Percentiles rank a stretch among this genome's conserved stretches.
Conservation (phyloP, 2,329 filamentous ascomycete genomes). For the Microdochium nivale region DNA sequence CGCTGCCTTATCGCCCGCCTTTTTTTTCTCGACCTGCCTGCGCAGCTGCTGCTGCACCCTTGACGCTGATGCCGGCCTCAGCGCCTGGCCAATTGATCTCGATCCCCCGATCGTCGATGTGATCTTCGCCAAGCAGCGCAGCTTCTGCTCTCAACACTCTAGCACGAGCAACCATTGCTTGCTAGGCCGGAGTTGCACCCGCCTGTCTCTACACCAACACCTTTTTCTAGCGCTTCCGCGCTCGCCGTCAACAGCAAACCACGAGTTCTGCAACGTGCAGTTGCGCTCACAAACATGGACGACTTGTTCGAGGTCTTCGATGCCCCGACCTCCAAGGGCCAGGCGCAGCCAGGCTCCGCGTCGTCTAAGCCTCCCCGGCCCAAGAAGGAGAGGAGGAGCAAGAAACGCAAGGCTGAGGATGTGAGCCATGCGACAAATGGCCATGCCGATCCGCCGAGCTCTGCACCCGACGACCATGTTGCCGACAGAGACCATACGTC, state of each 20-base stretch:
- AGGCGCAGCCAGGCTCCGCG: slow-evolving; percentile 21
- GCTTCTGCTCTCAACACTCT: background rate
- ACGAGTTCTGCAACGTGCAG: background rate
- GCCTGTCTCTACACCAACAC: background rate
- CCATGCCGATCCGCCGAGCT: slow-evolving; percentile 18
- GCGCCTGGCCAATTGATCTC: background rate
- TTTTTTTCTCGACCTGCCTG: background rate
- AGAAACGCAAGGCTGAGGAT: slow-evolving; percentile 82
- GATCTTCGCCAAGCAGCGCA: background rate
- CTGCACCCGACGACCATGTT: slow-evolving; percentile 20
- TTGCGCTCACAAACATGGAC: slow-evolving; percentile 44
- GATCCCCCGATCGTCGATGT: background rate
- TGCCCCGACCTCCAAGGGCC: slow-evolving; percentile 46
- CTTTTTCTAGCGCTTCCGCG: background rate
- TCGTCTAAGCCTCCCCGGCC: slow-evolving; percentile 14
- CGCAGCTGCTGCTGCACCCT: background rate
- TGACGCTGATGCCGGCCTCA: background rate
- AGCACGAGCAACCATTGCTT: background rate
- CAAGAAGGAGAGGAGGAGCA: slow-evolving; percentile 41
- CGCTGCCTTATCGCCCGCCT: background rate
- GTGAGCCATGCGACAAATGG: slow-evolving; percentile 49
- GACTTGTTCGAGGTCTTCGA: slow-evolving; percentile 80
- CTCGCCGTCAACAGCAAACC: background rate
- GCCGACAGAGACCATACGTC: slow-evolving; percentile 24
- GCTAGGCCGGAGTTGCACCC: background rate